A percentile compares a stretch with the other conserved stretches of the same genome.
Evolutionary conservation across 495 filamentous ascomycete species (phyloP).

Genomic region (Talaromyces nanjingensis): DNA sequence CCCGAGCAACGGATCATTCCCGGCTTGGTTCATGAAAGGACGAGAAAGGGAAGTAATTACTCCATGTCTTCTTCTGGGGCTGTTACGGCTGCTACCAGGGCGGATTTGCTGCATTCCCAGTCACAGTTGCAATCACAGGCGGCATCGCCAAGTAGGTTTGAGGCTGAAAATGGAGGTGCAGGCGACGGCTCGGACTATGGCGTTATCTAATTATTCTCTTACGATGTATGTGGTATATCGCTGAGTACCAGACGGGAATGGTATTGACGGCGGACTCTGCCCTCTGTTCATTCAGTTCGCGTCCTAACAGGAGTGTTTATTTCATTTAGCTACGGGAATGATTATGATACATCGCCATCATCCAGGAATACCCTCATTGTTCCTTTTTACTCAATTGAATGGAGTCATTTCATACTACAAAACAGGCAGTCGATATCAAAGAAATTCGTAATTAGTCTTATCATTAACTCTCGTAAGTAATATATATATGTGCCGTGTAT

Average conservation of each 20-base stretch:
- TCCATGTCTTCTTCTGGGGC: neutral
- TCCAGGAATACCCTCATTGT: neutral
- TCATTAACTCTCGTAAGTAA: neutral
- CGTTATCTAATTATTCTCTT: no score
- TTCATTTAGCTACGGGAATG: neutral
- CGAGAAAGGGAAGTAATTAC: slow-evolving; percentile 39
- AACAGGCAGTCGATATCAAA: neutral
- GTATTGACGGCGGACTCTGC: no score
- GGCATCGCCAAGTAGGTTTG: neutral
- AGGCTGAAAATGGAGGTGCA: neutral
- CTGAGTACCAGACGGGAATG: no score
- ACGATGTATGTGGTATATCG: no score
- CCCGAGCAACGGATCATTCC: slow-evolving; percentile 67
- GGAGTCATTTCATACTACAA: neutral
- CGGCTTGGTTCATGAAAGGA: slow-evolving; percentile 57
- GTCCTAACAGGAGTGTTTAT: neutral
- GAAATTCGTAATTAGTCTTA: neutral
- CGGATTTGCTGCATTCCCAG: neutral
- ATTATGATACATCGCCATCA: neutral
- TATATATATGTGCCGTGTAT: slow-evolving; percentile 4
- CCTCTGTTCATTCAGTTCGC: no score
- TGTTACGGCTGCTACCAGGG: neutral
- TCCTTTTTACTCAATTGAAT: neutral
- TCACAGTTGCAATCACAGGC: neutral
- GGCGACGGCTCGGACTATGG: neutral